Conservation (phyloP, 2,329 filamentous ascomycete genomes). For the Fusarium ramigenum region DNA sequence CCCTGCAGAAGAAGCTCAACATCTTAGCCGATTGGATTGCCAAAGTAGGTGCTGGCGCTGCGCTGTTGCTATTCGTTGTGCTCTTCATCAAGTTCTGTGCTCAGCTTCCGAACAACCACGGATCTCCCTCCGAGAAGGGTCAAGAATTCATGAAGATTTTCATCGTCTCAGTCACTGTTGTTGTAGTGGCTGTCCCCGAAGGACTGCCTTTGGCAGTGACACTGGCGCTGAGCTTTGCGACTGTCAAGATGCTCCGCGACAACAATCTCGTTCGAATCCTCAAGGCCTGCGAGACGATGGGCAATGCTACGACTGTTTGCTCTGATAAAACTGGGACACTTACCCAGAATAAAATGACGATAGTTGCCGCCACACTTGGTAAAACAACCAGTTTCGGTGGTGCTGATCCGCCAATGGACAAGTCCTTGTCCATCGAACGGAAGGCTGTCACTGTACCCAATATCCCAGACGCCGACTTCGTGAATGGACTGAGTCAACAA, state of each 20-base stretch:
- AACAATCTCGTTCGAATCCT: slow-evolving; percentile 75
- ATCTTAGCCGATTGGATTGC: slow-evolving; percentile 47
- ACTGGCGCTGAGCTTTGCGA: slow-evolving; percentile 73
- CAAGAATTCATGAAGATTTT: slow-evolving; percentile 69
- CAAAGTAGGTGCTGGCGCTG: slow-evolving; percentile 69
- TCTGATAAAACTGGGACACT: slow-evolving; percentile 65
- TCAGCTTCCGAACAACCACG: slow-evolving; percentile 61
- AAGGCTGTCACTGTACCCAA: slow-evolving; percentile 34
- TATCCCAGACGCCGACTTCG: slow-evolving; percentile 44
- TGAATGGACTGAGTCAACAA: slow-evolving; percentile 27
- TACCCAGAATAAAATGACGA: slow-evolving; percentile 76
- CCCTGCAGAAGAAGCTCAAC: slow-evolving; percentile 64
- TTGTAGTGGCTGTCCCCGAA: slow-evolving; percentile 74
- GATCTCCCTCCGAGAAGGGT: slow-evolving; percentile 63
- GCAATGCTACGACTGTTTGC: slow-evolving; percentile 78
- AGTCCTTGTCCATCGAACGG: slow-evolving; percentile 33
- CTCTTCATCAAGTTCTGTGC: slow-evolving; percentile 81
- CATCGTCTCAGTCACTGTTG: slow-evolving; percentile 72
- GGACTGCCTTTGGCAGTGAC: slow-evolving; percentile 74
- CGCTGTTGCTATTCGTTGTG: slow-evolving; percentile 77
- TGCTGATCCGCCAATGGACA: slow-evolving; percentile 34
- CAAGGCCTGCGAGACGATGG: slow-evolving; percentile 77
- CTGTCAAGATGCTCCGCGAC: slow-evolving; percentile 74
- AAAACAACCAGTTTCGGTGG: slow-evolving; percentile 47
- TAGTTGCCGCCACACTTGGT: slow-evolving; percentile 75